Evolutionary conservation across 2,329 filamentous ascomycete genomes (phyloP).

Genomic region (Sphaerulina vaccinii): DNA sequence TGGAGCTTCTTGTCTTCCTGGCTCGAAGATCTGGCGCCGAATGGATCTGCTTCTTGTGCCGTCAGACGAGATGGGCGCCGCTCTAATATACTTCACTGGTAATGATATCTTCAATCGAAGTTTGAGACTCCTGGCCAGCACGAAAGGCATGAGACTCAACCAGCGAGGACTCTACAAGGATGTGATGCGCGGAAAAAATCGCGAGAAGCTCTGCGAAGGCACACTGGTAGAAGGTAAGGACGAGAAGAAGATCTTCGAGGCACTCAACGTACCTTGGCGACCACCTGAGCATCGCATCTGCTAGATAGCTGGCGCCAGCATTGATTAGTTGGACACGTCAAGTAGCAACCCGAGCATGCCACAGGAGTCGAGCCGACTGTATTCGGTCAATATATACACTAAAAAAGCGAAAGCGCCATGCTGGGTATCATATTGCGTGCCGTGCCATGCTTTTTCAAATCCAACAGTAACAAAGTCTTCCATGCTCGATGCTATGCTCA

Average conservation of each 20-base stretch:
- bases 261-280: constrained; percentile 80
- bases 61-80: constrained; percentile 73
- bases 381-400: neutral
- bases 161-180: constrained; percentile 76
- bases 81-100: constrained; percentile 91
- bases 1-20: constrained; percentile 73
- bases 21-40: constrained; percentile 66
- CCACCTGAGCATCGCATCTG: constrained; percentile 75
- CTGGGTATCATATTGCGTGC: neutral
- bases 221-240: constrained; percentile 69
- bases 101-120: constrained; percentile 94
- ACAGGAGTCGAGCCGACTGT: neutral
- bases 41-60: constrained; percentile 86
- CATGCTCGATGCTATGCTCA: neutral
- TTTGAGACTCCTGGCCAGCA: constrained; percentile 73
- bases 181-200: constrained; percentile 59
- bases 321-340: too few species aligned
- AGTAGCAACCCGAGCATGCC: neutral
- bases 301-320: too few species aligned
- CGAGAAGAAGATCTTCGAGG: constrained; percentile 78
- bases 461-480: neutral
- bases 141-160: constrained; percentile 80
- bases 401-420: neutral
- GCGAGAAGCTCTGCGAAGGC: constrained; percentile 65
- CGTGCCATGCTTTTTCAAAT: neutral